These are phyloP conservation scores for Phytopythium sindhum DNA, from an alignment of 352 stramenopile species.

Conservation along the genomic window DNA sequence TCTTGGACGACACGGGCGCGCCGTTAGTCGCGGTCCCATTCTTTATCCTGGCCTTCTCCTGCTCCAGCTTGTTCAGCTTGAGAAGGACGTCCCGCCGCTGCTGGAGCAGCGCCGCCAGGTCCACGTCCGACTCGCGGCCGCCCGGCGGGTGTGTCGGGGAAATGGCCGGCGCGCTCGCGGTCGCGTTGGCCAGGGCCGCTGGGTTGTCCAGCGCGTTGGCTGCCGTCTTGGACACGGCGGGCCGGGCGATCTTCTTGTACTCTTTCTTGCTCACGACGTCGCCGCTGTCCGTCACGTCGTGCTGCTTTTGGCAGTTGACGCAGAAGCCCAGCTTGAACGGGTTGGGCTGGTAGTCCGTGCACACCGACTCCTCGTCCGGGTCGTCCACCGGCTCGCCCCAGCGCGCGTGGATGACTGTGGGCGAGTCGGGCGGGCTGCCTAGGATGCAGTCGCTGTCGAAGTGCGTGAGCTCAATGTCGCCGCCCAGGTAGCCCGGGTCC, in stretches of 20 bases:
- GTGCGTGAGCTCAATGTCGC: constrained; percentile 56
- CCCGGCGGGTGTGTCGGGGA: constrained; percentile 27
- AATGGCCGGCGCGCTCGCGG: constrained; percentile 27
- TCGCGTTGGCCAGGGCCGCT: constrained; percentile 50
- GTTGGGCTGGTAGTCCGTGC: constrained; percentile 76
- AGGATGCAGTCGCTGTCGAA: constrained; percentile 82
- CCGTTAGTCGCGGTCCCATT: constrained; percentile 17
- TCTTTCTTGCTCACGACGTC: constrained; percentile 65
- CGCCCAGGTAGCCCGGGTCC: constrained; percentile 63
- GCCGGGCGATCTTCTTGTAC: constrained; percentile 81
- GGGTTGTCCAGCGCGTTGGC: constrained; percentile 81
- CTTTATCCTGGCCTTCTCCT: constrained; percentile 49
- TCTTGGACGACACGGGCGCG: constrained; percentile 25
- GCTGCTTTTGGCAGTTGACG: constrained; percentile 89
- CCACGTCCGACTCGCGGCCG: constrained; percentile 77
- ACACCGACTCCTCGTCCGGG: constrained; percentile 78
- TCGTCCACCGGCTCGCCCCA: constrained; percentile 84
- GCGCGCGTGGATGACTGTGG: constrained; percentile 79
- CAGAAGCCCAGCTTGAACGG: constrained; percentile 87
- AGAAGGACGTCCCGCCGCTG: constrained; percentile 79
- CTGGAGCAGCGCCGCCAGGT: constrained; percentile 63
- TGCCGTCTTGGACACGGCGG: constrained; percentile 64
- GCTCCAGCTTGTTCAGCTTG: constrained; percentile 58
- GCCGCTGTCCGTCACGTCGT: constrained; percentile 73
- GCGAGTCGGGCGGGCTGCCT: constrained; percentile 66